Base-by-base conservation (phyloP, 2,329 filamentous ascomycete genomes). In the Arthrobotrys entomopaga region DNA sequence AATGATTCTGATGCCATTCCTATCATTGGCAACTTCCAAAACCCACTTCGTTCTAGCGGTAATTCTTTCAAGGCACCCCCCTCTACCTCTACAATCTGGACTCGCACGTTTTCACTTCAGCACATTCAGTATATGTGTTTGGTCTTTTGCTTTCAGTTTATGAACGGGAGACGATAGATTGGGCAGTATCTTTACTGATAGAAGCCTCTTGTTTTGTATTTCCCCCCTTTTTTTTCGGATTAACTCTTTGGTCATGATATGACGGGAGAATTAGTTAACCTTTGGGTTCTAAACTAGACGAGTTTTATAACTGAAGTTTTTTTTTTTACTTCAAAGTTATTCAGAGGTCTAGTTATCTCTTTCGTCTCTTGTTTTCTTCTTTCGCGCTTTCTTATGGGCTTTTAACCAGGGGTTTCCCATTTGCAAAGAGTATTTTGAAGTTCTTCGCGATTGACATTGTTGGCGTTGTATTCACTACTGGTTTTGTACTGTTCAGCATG, bases 71-170 rank as follows among this genome's bases (percentile, higher is more conserved):
- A 29, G 5, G 42, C 24, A 6, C n/a, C n/a, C n/a, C 29, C 29
- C 1, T 13, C 16, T 26, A n/a, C 20, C n/a, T 63, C 49, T 34
- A 53, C 48, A 3, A 5, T 53, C 16, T 61, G 48, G 56, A 24
- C 54, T 20, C 54, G 61, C 8, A 66, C 49, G 6, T 49, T 61
- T n/a, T 73, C 54, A 6, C 10, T n/a, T 6, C 26, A 20, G 6
- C 56, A 66, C 22, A 29, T 66, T 29, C 48, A 40, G 20, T 66
- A 66, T 40, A 34, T 73, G 57, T 61, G 46, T 1, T 43, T 73
- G 49, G 50, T 46, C n/a, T 16, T 66, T 19, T 0, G 63, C 20
- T 4, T 66, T 52, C 49, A 73, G 26, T 15, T 46, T 22, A 7
- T 72, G 2, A 48, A 48, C 15, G 59, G 46, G 1, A n/a, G 38